Evolutionary conservation across 2,329 filamentous ascomycete genomes (phyloP).

Genomic region (Byssoonygena ceratinophila): DNA sequence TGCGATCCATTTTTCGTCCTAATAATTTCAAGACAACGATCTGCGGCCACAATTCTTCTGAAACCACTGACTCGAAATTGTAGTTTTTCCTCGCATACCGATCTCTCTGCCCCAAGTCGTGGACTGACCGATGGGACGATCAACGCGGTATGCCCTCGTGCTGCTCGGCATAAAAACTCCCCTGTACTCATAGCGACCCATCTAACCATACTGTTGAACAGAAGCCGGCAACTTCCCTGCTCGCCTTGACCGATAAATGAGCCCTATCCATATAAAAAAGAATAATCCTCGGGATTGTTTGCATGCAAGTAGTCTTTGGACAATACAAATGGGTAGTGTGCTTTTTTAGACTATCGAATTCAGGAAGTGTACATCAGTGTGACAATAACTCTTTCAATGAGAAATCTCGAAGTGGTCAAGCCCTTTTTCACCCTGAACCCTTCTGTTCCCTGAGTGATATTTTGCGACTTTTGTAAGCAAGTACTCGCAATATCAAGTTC

Average conservation of each 20-base stretch:
- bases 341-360: conserved; percentile 1
- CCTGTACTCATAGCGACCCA: not conserved
- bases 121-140: conserved; percentile 92
- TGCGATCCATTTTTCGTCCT: not conserved
- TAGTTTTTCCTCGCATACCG: conserved; percentile 96
- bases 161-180: not conserved
- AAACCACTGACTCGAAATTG: not conserved
- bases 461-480: no score
- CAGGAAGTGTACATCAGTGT: conserved; percentile 16
- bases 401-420: not conserved
- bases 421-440: not conserved
- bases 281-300: not conserved
- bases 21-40: not conserved
- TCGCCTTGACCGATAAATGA: conserved; percentile 15
- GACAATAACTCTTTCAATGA: conserved; percentile 9
- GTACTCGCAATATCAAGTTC: no score
- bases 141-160: conserved; percentile 65
- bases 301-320: not conserved
- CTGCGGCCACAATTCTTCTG: conserved; percentile 8
- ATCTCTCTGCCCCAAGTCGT: conserved; percentile 91
- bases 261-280: not conserved
- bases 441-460: not conserved
- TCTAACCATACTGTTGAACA: conserved; percentile 20
- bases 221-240: conserved; percentile 49
- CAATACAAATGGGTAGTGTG: not conserved